Evolutionary conservation across 83 land plant genomes (phyloP), one percentile per base, ranked within the genome.

Genomic region (Isoetes engelmannii): DNA sequence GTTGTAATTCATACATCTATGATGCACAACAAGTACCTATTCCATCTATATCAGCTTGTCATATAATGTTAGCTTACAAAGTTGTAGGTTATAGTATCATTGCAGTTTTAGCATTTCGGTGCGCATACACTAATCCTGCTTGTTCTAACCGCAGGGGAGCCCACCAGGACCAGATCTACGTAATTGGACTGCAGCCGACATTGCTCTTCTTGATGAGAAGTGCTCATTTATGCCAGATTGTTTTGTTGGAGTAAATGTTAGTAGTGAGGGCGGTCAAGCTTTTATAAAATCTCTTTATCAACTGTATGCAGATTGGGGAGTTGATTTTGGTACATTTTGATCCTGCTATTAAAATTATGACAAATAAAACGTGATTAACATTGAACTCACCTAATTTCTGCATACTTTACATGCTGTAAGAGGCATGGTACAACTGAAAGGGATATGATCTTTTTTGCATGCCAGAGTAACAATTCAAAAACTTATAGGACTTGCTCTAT

Each of bases 291-390:
- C 66, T 9, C 66, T 63, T 6, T 63, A 63, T n/a, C 28, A 63
- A 15, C 66, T 37, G n/a, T 63, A 63, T 43, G 66, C 66, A 15
- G 28, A 43, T 7, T 63, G 66, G 66, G 66, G 66, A 63, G 66
- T 63, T 6, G 66, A 63, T 63, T 63, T 63, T n/a, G 46, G 66
- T 63, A 63, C n/a, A n/a, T n/a, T n/a, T n/a, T n/a, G n/a, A n/a
- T n/a, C n/a, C n/a, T n/a, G n/a, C n/a, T n/a, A n/a, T n/a, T n/a
- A n/a, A n/a, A n/a, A n/a, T n/a, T n/a, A n/a, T n/a, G n/a, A n/a
- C n/a, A n/a, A n/a, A n/a, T n/a, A n/a, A n/a, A n/a, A n/a, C n/a
- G n/a, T n/a, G n/a, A n/a, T n/a, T n/a, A n/a, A n/a, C n/a, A n/a
- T n/a, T n/a, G n/a, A n/a, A n/a, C n/a, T n/a, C n/a, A n/a, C n/a